Conservation (phyloP, 306 rosid genomes). For the Fagus crenata region DNA sequence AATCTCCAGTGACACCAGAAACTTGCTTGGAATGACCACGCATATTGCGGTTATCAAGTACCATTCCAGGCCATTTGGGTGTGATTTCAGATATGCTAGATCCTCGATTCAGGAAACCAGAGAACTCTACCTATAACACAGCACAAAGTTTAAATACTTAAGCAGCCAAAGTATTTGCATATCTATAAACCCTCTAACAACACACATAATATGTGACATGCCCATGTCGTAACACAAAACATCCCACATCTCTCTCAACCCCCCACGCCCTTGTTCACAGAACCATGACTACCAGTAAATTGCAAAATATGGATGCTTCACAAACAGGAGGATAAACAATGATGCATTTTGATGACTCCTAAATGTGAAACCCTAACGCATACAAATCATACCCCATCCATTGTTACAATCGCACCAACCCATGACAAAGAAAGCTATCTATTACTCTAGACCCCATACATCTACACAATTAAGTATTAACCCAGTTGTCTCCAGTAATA, state of each 20-base stretch:
- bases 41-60: conserved; percentile 38
- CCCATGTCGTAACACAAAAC: not conserved
- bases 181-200: conserved; percentile 1
- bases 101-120: conserved; percentile 52
- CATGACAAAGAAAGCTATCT: not conserved
- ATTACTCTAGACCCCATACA: not conserved
- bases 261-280: too few species aligned
- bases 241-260: not conserved
- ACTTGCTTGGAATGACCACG: conserved; percentile 47
- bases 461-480: not conserved
- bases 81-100: conserved; percentile 44
- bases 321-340: not conserved
- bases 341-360: not conserved
- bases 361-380: not conserved
- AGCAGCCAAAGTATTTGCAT: conserved; percentile 19
- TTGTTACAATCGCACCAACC: not conserved
- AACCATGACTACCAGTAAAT: not conserved
- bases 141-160: conserved; percentile 8
- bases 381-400: not conserved
- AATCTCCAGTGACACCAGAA: conserved; percentile 39
- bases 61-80: conserved; percentile 50
- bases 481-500: not conserved
- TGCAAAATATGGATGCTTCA: not conserved
- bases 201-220: not conserved
- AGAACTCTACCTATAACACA: conserved; percentile 59